phyloP scores from a whole-genome alignment of 179 eudicot genomes.

The Spinacia oleracea region DNA sequence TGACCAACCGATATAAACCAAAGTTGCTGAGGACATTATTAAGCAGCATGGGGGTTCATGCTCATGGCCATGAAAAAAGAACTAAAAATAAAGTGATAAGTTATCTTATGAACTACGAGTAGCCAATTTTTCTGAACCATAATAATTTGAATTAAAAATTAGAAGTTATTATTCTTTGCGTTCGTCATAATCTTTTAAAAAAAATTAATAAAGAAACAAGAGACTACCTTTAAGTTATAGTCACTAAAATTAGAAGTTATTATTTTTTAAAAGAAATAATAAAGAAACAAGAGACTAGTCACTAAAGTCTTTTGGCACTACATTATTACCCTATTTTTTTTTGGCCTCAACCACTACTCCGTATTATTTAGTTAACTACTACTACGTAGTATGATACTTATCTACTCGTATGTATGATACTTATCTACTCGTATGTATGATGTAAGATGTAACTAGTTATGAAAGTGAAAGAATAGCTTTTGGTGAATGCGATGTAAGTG shows the following conservation, averaged over 20 bases:
- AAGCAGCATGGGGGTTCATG: too few species aligned
- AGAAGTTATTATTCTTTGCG: neutral
- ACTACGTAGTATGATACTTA: neutral
- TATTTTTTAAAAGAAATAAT: neutral
- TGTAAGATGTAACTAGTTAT: conserved; percentile 14
- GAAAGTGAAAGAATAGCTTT: conserved; percentile 3
- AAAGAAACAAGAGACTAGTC: neutral
- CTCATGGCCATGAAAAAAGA: neutral
- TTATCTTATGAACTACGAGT: conserved; percentile 9
- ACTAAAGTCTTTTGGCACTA: neutral
- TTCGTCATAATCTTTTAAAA: neutral
- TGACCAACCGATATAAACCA: neutral
- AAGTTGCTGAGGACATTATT: neutral
- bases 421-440: neutral
- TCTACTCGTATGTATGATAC: neutral
- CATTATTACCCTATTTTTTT: too few species aligned
- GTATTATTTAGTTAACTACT: neutral
- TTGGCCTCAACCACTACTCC: neutral
- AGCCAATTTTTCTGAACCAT: neutral
- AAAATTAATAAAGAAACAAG: too few species aligned
- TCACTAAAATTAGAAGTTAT: neutral
- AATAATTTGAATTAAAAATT: neutral
- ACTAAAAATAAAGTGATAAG: conserved; percentile 2
- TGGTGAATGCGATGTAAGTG: conserved; percentile 16
- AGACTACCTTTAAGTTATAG: neutral